Conservation (phyloP, 257 asterid genomes). For the Sherardia arvensis region DNA sequence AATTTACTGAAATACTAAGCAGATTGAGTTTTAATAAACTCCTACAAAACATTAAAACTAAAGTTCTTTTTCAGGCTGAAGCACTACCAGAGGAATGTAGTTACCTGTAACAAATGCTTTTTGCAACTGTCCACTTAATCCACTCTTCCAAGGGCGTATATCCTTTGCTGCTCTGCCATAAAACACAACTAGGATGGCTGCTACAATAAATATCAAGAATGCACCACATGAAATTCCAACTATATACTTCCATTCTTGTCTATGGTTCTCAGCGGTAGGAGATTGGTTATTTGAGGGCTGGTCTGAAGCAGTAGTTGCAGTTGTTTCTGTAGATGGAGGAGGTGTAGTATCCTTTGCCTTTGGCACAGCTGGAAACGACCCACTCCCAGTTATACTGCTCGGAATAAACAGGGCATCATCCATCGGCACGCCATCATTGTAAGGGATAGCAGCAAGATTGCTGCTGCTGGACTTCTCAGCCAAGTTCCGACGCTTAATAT, state of each 20-base stretch:
- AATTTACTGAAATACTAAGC: not conserved
- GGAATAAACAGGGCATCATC: constrained; percentile 34
- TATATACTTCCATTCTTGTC: constrained; percentile 34
- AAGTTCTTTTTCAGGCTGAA: not conserved
- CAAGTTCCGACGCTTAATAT: constrained; percentile 38
- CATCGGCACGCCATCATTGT: constrained; percentile 19
- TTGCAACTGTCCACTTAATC: constrained; percentile 92
- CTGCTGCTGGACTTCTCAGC: constrained; percentile 45
- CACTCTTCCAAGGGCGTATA: constrained; percentile 82
- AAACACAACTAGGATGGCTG: constrained; percentile 27
- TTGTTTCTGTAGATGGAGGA: constrained; percentile 25
- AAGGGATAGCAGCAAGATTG: constrained; percentile 51
- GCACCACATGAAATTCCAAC: constrained; percentile 29
- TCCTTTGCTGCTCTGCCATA: constrained; percentile 56
- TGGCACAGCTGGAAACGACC: constrained; percentile 71
- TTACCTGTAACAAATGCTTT: constrained; percentile 88
- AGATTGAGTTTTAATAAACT: not conserved
- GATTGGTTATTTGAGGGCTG: constrained; percentile 12
- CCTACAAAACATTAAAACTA: too few species aligned
- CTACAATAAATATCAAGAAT: constrained; percentile 29
- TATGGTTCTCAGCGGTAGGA: constrained; percentile 14
- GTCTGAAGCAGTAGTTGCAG: constrained; percentile 17
- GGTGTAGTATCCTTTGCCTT: constrained; percentile 16
- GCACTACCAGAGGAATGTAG: not conserved
- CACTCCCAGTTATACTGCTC: constrained; percentile 58